Evolutionary conservation across 108 stramenopile species (phyloP), one percentile per base, ranked within the genome.

Genomic region (Parietichytrium sp.): DNA sequence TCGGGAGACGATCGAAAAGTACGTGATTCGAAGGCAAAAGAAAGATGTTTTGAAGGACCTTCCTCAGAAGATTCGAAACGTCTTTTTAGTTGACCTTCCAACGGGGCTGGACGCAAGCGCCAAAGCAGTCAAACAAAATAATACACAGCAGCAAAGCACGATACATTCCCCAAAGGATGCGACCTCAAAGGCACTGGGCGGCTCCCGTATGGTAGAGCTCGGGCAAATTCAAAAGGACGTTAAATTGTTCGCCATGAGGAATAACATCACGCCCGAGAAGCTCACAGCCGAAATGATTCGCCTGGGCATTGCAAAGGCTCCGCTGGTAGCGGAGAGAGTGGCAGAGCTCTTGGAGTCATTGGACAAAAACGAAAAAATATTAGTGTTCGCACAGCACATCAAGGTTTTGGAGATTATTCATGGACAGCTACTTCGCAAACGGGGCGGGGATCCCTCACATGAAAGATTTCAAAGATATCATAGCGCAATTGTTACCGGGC

Each of bases 21-120:
- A 72, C 61, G 61, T 72, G 20, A 72, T 42, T 33, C 61, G 61
- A 6, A 33, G 61, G 16, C 61, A 42, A n/a, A 72, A 72, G 33
- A 12, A 38, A 25, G 38, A 72, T 42, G 61, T 72, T 42, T 72
- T 72, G 61, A 0, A 72, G 10, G 61, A 72, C 20, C 61, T 72
- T 45, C 61, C 61, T 7, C 38, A 33, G 42, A 72, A 72, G 20
- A 33, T n/a, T 10, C 6, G 61, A 25, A 33, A 72, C 36, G 20
- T 72, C 42, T 10, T 72, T 23, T 7, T 18, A n/a, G n/a, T n/a
- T n/a, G n/a, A n/a, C n/a, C n/a, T n/a, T n/a, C n/a, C n/a, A n/a
- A n/a, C n/a, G n/a, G n/a, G n/a, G n/a, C n/a, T n/a, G n/a, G n/a
- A n/a, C n/a, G n/a, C n/a, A n/a, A n/a, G n/a, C n/a, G n/a, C n/a